A percentile compares a stretch with the other conserved stretches of the same genome.
Evolutionary conservation across 805 yeast species (phyloP).

Genomic region (Ogataea siamensis): DNA sequence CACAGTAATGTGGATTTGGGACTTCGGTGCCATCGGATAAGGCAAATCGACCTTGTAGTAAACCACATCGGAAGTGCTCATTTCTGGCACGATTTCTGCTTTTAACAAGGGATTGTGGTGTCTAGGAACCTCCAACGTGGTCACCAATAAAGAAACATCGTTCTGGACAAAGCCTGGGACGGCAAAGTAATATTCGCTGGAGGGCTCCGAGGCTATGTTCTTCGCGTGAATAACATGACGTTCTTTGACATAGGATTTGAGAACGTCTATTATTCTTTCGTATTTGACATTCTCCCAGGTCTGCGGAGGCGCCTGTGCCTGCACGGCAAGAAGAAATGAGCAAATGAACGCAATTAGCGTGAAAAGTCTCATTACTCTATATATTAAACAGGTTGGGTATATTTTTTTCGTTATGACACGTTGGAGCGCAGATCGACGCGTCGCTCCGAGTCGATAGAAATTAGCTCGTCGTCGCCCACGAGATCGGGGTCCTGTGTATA

Average conservation of each 20-base stretch:
- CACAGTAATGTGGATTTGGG: constrained; percentile 46
- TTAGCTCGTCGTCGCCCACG: constrained; percentile 4
- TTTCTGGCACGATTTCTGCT: constrained; percentile 15
- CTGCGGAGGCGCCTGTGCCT: constrained; percentile 18
- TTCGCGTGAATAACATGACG: constrained; percentile 50
- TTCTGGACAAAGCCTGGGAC: constrained; percentile 45
- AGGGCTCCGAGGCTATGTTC: constrained; percentile 58
- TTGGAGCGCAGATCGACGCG: constrained; percentile 8
- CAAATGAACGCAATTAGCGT: constrained; percentile 5
- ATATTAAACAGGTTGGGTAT: not conserved
- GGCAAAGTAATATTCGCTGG: constrained; percentile 54
- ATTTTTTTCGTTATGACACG: constrained; percentile 11
- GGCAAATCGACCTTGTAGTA: constrained; percentile 56
- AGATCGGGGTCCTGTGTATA: constrained; percentile 9
- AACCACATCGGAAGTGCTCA: constrained; percentile 24
- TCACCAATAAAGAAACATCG: constrained; percentile 28
- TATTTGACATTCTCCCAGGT: constrained; percentile 59
- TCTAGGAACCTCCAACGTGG: constrained; percentile 21
- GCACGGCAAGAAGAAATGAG: constrained; percentile 5
- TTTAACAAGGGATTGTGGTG: constrained; percentile 23
- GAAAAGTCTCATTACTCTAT: constrained; percentile 8
- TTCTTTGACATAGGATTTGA: constrained; percentile 65
- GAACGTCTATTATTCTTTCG: constrained; percentile 59
- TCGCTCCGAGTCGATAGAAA: constrained; percentile 6
- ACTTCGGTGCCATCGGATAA: constrained; percentile 64